Conservation (phyloP, 2,329 filamentous ascomycete species). For the Colletotrichum sp. region DNA sequence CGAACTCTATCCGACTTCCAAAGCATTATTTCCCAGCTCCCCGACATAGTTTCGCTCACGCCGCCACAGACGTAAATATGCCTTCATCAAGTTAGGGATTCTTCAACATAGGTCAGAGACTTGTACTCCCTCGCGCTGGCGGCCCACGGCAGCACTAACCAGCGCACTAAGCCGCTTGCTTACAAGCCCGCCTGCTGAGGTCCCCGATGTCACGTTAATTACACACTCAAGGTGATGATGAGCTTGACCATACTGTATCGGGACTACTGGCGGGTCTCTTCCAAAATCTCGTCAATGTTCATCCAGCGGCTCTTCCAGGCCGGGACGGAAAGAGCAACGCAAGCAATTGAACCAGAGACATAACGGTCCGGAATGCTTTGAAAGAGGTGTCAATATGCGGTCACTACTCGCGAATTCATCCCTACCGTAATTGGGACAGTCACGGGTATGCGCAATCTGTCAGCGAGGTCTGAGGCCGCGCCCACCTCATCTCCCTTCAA, state of each 20-base stretch:
- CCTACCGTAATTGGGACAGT: not conserved
- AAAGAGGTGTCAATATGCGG: not conserved
- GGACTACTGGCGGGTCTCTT: not conserved
- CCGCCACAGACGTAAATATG: not conserved
- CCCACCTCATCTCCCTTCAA: not conserved
- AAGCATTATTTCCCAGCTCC: not conserved
- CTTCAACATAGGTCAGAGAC: slow-evolving; percentile 2
- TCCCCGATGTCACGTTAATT: not conserved
- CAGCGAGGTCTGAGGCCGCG: slow-evolving; percentile 13
- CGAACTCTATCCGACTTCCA: not conserved
- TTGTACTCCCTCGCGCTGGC: not conserved
- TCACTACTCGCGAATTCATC: not conserved
- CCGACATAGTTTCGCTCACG: not conserved
- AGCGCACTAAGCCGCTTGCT: not conserved
- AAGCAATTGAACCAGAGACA: not conserved
- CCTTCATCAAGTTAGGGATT: not conserved
- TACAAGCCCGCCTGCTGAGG: not conserved
- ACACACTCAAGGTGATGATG: not conserved
- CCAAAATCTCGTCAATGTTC: not conserved
- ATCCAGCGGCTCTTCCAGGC: not conserved
- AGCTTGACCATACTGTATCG: not conserved
- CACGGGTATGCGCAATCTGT: slow-evolving; percentile 4
- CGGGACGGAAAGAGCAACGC: not conserved
- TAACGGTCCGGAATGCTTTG: not conserved
- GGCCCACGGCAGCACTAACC: not conserved